phyloP scores from a whole-genome alignment of 225 moss, liverwort and hornwort genomes.

The Polytrichum formosum region DNA sequence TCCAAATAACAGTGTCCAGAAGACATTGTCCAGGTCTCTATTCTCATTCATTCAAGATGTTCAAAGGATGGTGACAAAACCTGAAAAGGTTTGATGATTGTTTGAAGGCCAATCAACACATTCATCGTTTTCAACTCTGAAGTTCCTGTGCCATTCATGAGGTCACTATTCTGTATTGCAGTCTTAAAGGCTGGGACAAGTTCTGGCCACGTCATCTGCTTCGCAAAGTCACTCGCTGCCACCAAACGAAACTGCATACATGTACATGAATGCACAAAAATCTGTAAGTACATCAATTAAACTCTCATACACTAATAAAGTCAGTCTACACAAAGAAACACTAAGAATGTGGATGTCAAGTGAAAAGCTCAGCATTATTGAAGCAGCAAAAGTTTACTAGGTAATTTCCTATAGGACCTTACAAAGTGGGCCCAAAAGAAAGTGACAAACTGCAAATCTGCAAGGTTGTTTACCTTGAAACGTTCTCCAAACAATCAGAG shows the following conservation, averaged over 20 bases:
- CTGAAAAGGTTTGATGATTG: constrained; percentile 92
- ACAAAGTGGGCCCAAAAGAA: too few species aligned
- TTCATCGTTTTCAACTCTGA: constrained; percentile 83
- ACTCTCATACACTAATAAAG: too few species aligned
- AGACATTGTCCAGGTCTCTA: neutral
- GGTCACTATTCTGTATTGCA: constrained; percentile 86
- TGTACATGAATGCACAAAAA: constrained; percentile 14
- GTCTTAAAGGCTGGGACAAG: constrained; percentile 78
- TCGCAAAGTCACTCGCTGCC: constrained; percentile 82
- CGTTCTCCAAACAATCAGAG: too few species aligned
- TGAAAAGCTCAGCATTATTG: too few species aligned
- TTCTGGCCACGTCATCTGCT: constrained; percentile 82
- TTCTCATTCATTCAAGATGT: neutral
- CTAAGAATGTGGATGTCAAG: too few species aligned
- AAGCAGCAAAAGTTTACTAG: too few species aligned
- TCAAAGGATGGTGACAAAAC: constrained; percentile 22
- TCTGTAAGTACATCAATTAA: neutral
- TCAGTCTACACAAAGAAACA: too few species aligned
- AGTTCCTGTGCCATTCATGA: constrained; percentile 60
- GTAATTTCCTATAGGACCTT: too few species aligned
- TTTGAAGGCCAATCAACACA: constrained; percentile 79
- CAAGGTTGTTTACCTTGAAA: too few species aligned
- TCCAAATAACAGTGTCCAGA: too few species aligned
- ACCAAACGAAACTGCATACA: constrained; percentile 87
- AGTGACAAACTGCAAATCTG: too few species aligned